phyloP scores from a whole-genome alignment of 2,329 filamentous ascomycete genomes.

The Neonectria hederae region DNA sequence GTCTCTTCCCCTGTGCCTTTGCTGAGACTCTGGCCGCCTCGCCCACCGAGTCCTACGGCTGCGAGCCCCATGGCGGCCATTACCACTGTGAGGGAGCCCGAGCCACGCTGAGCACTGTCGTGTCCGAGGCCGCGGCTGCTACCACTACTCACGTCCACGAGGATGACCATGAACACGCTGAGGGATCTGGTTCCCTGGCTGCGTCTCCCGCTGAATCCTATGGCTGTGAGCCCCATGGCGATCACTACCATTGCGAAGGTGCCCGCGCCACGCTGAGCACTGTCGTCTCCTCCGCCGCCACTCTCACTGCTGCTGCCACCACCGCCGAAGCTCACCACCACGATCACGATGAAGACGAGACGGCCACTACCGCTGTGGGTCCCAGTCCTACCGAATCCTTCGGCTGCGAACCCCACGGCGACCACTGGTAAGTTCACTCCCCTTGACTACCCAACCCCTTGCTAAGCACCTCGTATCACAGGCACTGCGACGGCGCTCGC shows the following conservation, averaged over 20 bases:
- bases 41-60: slow-evolving; percentile 34
- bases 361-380: slow-evolving; percentile 16
- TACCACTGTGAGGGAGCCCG: slow-evolving; percentile 37
- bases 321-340: slow-evolving; percentile 27
- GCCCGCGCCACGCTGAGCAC: slow-evolving; percentile 29
- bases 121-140: slow-evolving; percentile 9
- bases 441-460: too few relatives aligned
- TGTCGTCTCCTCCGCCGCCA: background rate
- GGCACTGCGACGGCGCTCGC: slow-evolving; percentile 38
- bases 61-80: slow-evolving; percentile 31
- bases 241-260: slow-evolving; percentile 37
- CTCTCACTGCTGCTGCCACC: slow-evolving; percentile 13
- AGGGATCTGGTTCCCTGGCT: slow-evolving; percentile 22
- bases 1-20: slow-evolving; percentile 35
- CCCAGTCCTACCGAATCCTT: slow-evolving; percentile 38
- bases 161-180: slow-evolving; percentile 5
- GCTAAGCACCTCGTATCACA: slow-evolving; percentile 1
- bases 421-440: slow-evolving; percentile 30
- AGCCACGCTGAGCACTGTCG: slow-evolving; percentile 21
- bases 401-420: slow-evolving; percentile 38
- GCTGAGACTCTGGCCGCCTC: slow-evolving; percentile 34
- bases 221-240: slow-evolving; percentile 29
- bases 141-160: slow-evolving; percentile 23
- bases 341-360: slow-evolving; percentile 26
- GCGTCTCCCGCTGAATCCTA: slow-evolving; percentile 36